Percentiles rank a stretch among this genome's conserved stretches.
Evolutionary conservation across 257 asterid genomes (phyloP).

Genomic region (Pogostemon cablin): DNA sequence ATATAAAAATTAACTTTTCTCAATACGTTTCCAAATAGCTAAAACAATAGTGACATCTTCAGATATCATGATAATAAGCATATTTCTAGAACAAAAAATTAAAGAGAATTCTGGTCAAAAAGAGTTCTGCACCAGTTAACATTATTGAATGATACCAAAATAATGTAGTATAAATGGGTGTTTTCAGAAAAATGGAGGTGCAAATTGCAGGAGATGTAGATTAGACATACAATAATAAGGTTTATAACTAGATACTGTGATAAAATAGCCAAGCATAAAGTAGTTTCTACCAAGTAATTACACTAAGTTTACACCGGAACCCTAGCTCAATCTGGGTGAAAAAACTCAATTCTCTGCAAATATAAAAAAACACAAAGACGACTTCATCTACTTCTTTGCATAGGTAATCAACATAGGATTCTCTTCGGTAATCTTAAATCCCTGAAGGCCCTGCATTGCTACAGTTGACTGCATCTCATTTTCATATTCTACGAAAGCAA

Average conservation of each 20-base stretch:
- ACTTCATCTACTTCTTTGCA: conserved; percentile 72
- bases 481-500: conserved; percentile 87
- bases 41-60: too few relatives aligned
- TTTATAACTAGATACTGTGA: conserved; percentile 16
- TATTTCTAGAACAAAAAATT: too few relatives aligned
- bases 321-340: neutral
- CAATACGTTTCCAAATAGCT: too few relatives aligned
- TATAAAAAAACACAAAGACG: neutral
- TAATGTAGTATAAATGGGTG: neutral
- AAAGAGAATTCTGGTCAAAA: too few relatives aligned
- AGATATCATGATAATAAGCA: too few relatives aligned
- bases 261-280: neutral
- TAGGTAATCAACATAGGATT: conserved; percentile 83
- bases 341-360: conserved; percentile 13
- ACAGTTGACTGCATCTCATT: conserved; percentile 94
- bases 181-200: neutral
- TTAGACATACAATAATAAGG: neutral
- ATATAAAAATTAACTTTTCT: too few relatives aligned
- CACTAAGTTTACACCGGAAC: conserved; percentile 43
- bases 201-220: neutral
- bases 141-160: too few relatives aligned
- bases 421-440: conserved; percentile 76
- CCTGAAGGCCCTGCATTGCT: conserved; percentile 91
- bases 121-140: too few relatives aligned
- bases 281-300: conserved; percentile 41